Conservation (phyloP, 2,329 filamentous ascomycete genomes). For the Xylaria sp. region DNA sequence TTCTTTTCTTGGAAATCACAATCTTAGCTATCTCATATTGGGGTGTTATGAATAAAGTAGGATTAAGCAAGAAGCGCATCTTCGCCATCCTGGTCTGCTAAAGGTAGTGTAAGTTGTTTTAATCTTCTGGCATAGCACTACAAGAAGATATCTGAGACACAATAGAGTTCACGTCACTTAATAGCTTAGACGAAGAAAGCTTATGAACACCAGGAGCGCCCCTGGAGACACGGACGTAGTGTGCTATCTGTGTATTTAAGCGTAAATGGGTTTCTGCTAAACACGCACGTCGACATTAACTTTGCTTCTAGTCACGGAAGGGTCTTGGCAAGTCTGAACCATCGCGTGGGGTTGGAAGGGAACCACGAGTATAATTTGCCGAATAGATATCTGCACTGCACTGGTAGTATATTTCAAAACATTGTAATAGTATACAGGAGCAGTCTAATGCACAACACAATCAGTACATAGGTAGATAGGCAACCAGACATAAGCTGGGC, state of each 20-base stretch:
- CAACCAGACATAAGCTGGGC: background rate
- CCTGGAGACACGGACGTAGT: background rate
- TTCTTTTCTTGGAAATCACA: too few species aligned
- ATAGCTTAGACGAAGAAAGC: background rate
- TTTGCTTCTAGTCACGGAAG: background rate
- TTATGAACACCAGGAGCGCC: background rate
- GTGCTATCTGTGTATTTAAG: background rate
- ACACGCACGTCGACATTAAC: too few species aligned
- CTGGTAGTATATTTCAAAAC: conserved; percentile 4
- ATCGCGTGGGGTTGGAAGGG: background rate
- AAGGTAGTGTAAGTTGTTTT: background rate
- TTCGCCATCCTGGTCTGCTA: too few species aligned
- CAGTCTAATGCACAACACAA: conserved; percentile 4
- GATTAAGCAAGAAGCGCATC: too few species aligned
- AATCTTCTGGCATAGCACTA: background rate
- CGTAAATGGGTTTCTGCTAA: background rate
- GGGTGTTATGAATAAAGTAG: too few species aligned
- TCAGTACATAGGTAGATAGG: background rate
- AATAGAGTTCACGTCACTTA: background rate
- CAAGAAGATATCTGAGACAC: background rate
- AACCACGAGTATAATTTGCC: background rate
- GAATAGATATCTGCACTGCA: background rate
- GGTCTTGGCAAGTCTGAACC: background rate
- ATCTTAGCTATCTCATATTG: too few species aligned
- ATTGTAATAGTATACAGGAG: background rate